Conservation (phyloP, 2,329 filamentous ascomycete species). For the Diplodia corticola region DNA sequence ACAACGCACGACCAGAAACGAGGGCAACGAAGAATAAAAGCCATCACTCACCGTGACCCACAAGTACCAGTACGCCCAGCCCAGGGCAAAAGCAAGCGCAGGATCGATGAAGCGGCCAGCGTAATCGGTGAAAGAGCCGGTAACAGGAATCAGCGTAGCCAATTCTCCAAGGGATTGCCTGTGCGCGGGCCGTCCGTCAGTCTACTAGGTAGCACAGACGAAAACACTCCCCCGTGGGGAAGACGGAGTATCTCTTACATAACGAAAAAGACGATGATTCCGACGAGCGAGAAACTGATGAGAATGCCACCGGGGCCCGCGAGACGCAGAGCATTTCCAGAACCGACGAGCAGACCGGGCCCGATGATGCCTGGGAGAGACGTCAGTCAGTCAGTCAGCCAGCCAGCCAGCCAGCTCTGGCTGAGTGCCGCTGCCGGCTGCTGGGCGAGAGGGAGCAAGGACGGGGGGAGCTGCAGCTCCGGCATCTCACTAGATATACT, state of each 20-base stretch:
- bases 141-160: constrained; percentile 27
- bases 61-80: constrained; percentile 39
- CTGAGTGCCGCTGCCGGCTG: too few species aligned
- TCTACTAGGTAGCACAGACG: neutral
- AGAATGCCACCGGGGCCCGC: constrained; percentile 26
- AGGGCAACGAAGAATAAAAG: neutral
- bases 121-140: constrained; percentile 27
- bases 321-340: constrained; percentile 27
- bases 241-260: constrained; percentile 24
- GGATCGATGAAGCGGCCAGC: constrained; percentile 27
- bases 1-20: neutral
- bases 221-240: neutral
- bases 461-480: too few species aligned
- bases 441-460: too few species aligned
- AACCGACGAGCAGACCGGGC: constrained; percentile 27
- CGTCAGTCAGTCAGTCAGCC: too few species aligned
- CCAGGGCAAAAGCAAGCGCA: constrained; percentile 27
- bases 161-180: constrained; percentile 29
- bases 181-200: neutral
- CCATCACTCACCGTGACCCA: constrained; percentile 43
- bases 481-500: too few species aligned
- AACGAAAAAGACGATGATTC: constrained; percentile 28
- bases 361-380: constrained; percentile 26
- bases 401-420: too few species aligned
- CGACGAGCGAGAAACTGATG: constrained; percentile 28